phyloP scores from a whole-genome alignment of 192 early-diverging fungal genomes.

The Podila clonocystis region DNA sequence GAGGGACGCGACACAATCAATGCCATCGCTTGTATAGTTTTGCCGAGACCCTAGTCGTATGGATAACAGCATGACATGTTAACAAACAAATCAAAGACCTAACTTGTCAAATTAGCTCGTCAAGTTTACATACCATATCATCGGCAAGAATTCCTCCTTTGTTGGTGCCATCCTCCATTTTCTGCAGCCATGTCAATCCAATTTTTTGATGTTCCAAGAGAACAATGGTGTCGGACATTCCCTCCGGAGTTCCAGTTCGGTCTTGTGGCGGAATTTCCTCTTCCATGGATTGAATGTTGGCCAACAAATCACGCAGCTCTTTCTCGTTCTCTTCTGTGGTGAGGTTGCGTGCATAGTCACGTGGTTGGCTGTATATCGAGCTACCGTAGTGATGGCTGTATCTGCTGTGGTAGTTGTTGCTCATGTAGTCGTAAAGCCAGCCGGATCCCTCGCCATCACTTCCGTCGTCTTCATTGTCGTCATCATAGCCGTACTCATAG shows the following conservation, averaged over 20 bases:
- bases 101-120: neutral
- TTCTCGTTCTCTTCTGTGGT: constrained; percentile 25
- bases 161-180: constrained; percentile 59
- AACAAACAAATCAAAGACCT: neutral
- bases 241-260: constrained; percentile 58
- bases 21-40: constrained; percentile 81
- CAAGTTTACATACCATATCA: constrained; percentile 59
- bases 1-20: constrained; percentile 52
- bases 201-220: constrained; percentile 69
- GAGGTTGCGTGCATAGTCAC: constrained; percentile 13
- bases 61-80: neutral
- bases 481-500: constrained; percentile 6
- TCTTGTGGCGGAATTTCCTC: constrained; percentile 45
- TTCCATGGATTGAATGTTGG: constrained; percentile 47
- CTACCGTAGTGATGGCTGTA: neutral
- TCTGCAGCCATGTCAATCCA: constrained; percentile 68
- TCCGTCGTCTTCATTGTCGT: neutral
- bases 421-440: neutral
- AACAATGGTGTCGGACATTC: constrained; percentile 49
- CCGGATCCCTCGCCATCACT: neutral
- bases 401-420: neutral
- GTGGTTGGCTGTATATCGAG: neutral
- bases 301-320: constrained; percentile 49
- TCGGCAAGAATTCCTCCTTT: constrained; percentile 71
- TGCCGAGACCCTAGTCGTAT: constrained; percentile 63